A percentile compares a stretch with the other conserved stretches of the same genome.
Evolutionary conservation across 176 grass and related monocot genomes (phyloP).

Genomic region (Oryza longistaminata): DNA sequence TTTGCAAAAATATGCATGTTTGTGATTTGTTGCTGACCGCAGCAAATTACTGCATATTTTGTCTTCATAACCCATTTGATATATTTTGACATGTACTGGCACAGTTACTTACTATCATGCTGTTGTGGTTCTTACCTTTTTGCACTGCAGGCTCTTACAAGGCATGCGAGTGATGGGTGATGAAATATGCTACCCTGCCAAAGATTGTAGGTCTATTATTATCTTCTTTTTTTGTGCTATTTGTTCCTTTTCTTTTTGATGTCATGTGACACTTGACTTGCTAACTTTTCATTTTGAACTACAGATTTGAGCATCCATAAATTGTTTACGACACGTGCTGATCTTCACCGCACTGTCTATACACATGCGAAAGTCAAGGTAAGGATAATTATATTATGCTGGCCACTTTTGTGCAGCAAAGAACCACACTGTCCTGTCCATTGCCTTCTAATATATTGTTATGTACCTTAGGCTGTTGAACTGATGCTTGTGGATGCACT

Average conservation of each 20-base stretch:
- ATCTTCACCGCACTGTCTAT: constrained; percentile 88
- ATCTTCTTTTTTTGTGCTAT: neutral
- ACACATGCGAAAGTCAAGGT: constrained; percentile 99
- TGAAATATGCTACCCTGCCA: constrained; percentile 97
- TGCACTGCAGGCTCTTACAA: constrained; percentile 57
- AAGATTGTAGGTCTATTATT: constrained; percentile 72
- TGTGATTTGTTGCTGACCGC: neutral
- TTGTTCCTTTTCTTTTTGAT: neutral
- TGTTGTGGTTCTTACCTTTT: neutral
- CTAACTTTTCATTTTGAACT: constrained; percentile 38
- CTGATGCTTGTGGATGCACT: constrained; percentile 91
- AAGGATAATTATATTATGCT: neutral
- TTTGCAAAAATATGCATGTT: neutral
- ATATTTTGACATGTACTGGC: neutral
- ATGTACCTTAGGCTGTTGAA: constrained; percentile 66
- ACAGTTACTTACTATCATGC: too few relatives aligned
- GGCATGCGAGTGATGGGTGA: constrained; percentile 84
- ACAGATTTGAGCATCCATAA: constrained; percentile 84
- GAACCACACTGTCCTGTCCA: neutral
- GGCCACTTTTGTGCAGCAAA: neutral
- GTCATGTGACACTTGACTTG: neutral
- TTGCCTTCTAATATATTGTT: neutral
- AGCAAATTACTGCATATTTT: neutral
- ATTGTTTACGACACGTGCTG: constrained; percentile 87
- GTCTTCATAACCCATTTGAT: neutral